Base-by-base conservation (phyloP, 2,329 filamentous ascomycete species). In the Purpureocillium lavendulum region DNA sequence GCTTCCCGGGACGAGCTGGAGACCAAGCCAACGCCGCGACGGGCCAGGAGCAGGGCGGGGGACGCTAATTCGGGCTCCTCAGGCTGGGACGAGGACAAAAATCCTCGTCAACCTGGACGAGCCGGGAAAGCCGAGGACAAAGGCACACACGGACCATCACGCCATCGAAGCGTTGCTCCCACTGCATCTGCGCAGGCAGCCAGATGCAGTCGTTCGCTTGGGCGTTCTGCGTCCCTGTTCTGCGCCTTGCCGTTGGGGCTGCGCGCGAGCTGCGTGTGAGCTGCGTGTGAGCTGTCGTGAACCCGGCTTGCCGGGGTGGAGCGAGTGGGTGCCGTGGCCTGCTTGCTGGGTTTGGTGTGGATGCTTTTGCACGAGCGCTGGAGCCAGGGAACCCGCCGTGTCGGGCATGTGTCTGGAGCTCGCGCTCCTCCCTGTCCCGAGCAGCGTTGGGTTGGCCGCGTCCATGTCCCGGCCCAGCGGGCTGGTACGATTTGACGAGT, bases 1-100 rank as follows among this genome's bases (percentile, higher is more conserved):
- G 40, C 40, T 43, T 40, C 40, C 40, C 42, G 47, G 47, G 45
- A 43, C 45, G 31, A 36, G 21, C 34, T 17, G 31, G 39, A 31
- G 29, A n/a, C 10, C 33, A 24, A n/a, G 33, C 21, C 28, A 4
- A 18, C 7, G 8, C 21, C 21, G 5, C 21, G 21, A 26, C 21
- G 21, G 21, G 21, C 21, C 21, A 26, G 21, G 21, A 26, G 21
- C 21, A 5, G 33, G 24, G 38, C 15, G 28, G 26, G 37, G 15
- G 24, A 31, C 9, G 24, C 11, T 24, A 4, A 10, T 10, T 17
- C 24, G 7, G 14, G 24, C 28, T 28, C 14, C 26, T 16, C 26
- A 10, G 24, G 9, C 38, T 26, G 5, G n/a, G 21, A 26, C 21
- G 21, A 30, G 13, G 14, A 28, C 17, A 26, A 17, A 17, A 6